phyloP scores from a whole-genome alignment of 1,139 yeast genomes.

The Pichia terricola region DNA sequence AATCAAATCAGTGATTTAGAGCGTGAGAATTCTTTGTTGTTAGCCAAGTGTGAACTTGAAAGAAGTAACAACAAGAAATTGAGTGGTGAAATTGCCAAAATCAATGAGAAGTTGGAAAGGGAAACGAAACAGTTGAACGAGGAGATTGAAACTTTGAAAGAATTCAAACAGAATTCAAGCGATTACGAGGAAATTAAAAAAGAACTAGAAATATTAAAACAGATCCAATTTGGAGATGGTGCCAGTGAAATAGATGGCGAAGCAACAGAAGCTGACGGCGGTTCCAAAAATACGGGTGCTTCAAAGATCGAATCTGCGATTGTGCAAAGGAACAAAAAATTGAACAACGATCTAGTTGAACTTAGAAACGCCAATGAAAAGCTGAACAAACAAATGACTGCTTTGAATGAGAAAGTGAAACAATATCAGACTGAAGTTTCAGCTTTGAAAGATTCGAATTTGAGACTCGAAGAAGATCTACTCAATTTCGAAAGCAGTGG shows the following conservation, averaged over 20 bases:
- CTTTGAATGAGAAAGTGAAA: conserved; percentile 32
- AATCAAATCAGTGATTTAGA: conserved; percentile 47
- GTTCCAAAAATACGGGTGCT: neutral
- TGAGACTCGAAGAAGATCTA: conserved; percentile 65
- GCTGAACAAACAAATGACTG: conserved; percentile 24
- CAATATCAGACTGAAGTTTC: conserved; percentile 31
- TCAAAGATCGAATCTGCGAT: conserved; percentile 38
- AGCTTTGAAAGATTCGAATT: conserved; percentile 36
- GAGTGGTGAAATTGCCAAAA: conserved; percentile 26
- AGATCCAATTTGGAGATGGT: conserved; percentile 57
- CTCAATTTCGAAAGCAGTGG: conserved; percentile 35
- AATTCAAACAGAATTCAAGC: conserved; percentile 34
- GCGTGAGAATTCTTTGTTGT: conserved; percentile 54
- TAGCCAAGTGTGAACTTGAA: conserved; percentile 54
- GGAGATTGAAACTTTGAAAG: conserved; percentile 44
- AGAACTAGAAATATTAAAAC: conserved; percentile 63
- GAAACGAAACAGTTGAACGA: conserved; percentile 39
- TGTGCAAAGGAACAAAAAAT: conserved; percentile 48
- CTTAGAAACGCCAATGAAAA: conserved; percentile 45
- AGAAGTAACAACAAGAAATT: conserved; percentile 29
- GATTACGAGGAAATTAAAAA: conserved; percentile 75
- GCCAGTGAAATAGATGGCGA: conserved; percentile 1
- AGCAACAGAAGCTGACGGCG: too few relatives aligned
- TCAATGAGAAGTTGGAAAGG: conserved; percentile 17
- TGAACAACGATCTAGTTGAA: conserved; percentile 51